Percentiles rank a stretch among this genome's conserved stretches.
phyloP scores from a whole-genome alignment of 371 early-diverging fungal species.

The Mortierella sp. region DNA sequence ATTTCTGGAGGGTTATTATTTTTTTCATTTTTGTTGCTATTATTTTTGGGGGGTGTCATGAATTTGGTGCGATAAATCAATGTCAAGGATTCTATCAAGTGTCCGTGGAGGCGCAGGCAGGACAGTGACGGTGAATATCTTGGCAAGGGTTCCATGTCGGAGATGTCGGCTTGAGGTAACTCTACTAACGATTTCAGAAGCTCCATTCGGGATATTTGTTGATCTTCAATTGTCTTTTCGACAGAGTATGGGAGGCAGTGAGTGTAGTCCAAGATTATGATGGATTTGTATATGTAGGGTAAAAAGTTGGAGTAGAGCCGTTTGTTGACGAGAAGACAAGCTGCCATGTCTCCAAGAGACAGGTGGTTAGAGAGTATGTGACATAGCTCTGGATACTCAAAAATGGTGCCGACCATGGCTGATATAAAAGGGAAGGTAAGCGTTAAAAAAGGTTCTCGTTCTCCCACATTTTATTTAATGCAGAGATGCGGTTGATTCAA shows the following conservation, averaged over 20 bases:
- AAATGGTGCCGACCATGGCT: not conserved
- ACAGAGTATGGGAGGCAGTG: not conserved
- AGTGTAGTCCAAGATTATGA: not conserved
- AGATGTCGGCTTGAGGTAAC: not conserved
- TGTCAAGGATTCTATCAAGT: slow-evolving; percentile 7
- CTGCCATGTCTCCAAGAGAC: not conserved
- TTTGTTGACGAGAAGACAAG: slow-evolving; percentile 1
- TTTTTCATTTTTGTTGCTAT: no score
- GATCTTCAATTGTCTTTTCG: not conserved
- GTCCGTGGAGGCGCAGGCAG: not conserved
- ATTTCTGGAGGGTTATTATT: not conserved
- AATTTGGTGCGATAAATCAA: not conserved
- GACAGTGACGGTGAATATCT: not conserved
- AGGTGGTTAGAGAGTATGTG: not conserved
- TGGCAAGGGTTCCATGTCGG: not conserved
- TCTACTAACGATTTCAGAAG: not conserved
- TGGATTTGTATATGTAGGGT: slow-evolving; percentile 5
- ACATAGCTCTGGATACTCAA: slow-evolving; percentile 3
- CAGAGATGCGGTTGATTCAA: no score
- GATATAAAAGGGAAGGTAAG: no score
- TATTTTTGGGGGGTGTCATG: not conserved
- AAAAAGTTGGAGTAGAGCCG: not conserved
- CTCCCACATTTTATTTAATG: no score
- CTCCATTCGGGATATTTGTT: not conserved
- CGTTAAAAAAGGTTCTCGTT: no score